Evolutionary conservation across 768 basidiomycete genomes (phyloP).

Genomic region (Collybia nuda): DNA sequence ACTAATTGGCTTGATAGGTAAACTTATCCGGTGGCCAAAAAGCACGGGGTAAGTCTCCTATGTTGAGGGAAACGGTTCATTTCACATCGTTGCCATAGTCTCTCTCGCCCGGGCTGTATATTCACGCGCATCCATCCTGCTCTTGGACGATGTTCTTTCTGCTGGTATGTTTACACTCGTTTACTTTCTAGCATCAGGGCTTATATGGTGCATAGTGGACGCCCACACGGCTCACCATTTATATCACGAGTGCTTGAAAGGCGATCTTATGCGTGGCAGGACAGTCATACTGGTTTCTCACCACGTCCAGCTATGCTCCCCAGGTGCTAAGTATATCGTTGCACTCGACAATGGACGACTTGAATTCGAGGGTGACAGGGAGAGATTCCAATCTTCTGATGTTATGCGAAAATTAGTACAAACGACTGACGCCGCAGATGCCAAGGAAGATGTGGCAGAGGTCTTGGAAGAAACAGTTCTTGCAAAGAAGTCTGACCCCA

Average conservation of each 20-base stretch:
- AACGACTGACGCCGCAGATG: slow-evolving; percentile 30
- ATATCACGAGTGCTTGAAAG: slow-evolving; percentile 79
- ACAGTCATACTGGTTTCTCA: slow-evolving; percentile 95
- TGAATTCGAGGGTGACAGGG: slow-evolving; percentile 65
- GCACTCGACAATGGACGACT: slow-evolving; percentile 83
- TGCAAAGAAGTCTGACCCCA: slow-evolving; percentile 2
- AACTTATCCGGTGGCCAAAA: slow-evolving; percentile 65
- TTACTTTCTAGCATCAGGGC: background rate
- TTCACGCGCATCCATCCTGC: slow-evolving; percentile 76
- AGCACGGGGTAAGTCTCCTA: slow-evolving; percentile 54
- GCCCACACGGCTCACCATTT: slow-evolving; percentile 92
- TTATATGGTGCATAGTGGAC: slow-evolving; percentile 54
- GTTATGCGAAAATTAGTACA: slow-evolving; percentile 69
- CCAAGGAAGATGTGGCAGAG: slow-evolving; percentile 40
- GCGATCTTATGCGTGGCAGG: slow-evolving; percentile 75
- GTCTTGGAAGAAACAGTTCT: slow-evolving; percentile 25
- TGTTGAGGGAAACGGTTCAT: background rate
- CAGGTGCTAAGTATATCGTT: slow-evolving; percentile 80
- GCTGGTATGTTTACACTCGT: slow-evolving; percentile 34
- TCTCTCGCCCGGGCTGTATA: slow-evolving; percentile 86
- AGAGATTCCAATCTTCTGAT: slow-evolving; percentile 65
- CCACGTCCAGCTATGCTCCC: slow-evolving; percentile 85
- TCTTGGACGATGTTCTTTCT: slow-evolving; percentile 82
- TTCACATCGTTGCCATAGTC: slow-evolving; percentile 35
- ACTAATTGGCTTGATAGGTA: slow-evolving; percentile 26